Conservation (phyloP, 495 filamentous ascomycete species). For the Penicillium dipodomyicola region DNA sequence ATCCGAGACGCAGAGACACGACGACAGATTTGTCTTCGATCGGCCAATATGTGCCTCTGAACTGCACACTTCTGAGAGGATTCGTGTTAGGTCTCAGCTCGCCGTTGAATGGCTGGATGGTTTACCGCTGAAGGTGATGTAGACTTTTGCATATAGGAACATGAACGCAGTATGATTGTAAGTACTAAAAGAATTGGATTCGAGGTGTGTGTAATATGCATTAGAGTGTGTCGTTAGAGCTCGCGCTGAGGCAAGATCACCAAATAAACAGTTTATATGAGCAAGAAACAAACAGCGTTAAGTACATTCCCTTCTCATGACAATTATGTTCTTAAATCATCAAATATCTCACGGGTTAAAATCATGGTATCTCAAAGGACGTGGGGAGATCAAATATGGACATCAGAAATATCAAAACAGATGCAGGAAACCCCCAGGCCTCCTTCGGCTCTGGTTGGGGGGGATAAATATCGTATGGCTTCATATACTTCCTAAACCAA, state of each 20-base stretch:
- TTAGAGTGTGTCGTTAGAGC: neutral
- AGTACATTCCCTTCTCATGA: conserved; percentile 21
- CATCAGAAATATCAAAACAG: conserved; percentile 24
- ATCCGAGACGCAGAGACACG: conserved; percentile 74
- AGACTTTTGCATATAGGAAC: neutral
- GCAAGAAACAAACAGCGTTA: conserved; percentile 15
- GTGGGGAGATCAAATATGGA: conserved; percentile 23
- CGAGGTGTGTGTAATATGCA: neutral
- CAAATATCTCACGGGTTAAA: conserved; percentile 20
- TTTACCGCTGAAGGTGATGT: neutral
- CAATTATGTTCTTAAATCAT: conserved; percentile 34
- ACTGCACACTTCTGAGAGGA: neutral
- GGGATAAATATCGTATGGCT: conserved; percentile 13
- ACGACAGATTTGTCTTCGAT: conserved; percentile 44
- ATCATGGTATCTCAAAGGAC: conserved; percentile 40
- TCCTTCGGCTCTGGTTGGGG: neutral
- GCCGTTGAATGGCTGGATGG: neutral
- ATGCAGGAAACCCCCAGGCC: conserved; percentile 2
- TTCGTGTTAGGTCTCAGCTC: neutral
- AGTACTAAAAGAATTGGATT: neutral
- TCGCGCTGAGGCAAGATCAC: neutral
- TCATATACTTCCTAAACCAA: conserved; percentile 43
- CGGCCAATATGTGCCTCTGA: conserved; percentile 15
- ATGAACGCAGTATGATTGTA: neutral
- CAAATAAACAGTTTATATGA: conserved; percentile 13